phyloP scores from a whole-genome alignment of 495 filamentous ascomycete species.

The Hyaloscypha finlandica region DNA sequence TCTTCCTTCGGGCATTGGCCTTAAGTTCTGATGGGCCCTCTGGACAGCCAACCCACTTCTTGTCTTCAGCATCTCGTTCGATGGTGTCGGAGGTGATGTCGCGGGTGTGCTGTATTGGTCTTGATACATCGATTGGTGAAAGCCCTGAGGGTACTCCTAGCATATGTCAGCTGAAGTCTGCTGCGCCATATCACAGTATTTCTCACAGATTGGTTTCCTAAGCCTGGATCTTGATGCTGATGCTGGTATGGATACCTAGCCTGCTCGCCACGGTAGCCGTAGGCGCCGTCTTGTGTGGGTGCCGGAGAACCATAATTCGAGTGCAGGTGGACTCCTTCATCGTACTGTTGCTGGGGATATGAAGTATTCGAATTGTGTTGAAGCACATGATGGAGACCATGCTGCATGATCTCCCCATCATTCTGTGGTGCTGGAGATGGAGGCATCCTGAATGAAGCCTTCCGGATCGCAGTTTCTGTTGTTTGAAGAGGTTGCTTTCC shows the following conservation, averaged over 20 bases:
- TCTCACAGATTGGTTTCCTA: conserved; percentile 47
- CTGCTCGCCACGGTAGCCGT: conserved; percentile 30
- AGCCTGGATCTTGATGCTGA: conserved; percentile 31
- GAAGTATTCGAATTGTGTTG: conserved; percentile 48
- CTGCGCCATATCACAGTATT: conserved; percentile 9
- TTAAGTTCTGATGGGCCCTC: conserved; percentile 21
- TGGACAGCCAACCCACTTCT: conserved; percentile 29
- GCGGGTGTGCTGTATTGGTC: conserved; percentile 51
- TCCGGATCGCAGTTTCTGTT: not conserved
- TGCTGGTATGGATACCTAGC: conserved; percentile 33
- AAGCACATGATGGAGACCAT: conserved; percentile 48
- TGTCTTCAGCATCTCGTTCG: conserved; percentile 27
- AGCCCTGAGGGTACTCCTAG: conserved; percentile 33
- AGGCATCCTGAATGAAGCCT: conserved; percentile 26
- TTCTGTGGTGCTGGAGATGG: conserved; percentile 45
- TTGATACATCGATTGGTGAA: conserved; percentile 19
- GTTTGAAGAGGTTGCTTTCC: not conserved
- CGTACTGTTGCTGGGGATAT: conserved; percentile 34
- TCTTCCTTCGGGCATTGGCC: conserved; percentile 28
- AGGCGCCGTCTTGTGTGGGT: conserved; percentile 21
- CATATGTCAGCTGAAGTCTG: conserved; percentile 19
- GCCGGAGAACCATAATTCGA: conserved; percentile 36
- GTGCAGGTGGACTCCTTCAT: conserved; percentile 29
- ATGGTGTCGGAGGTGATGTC: conserved; percentile 50
- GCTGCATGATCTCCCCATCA: conserved; percentile 43